phyloP scores from a whole-genome alignment of 495 filamentous ascomycete genomes.

The Daldinia bambusicola region DNA sequence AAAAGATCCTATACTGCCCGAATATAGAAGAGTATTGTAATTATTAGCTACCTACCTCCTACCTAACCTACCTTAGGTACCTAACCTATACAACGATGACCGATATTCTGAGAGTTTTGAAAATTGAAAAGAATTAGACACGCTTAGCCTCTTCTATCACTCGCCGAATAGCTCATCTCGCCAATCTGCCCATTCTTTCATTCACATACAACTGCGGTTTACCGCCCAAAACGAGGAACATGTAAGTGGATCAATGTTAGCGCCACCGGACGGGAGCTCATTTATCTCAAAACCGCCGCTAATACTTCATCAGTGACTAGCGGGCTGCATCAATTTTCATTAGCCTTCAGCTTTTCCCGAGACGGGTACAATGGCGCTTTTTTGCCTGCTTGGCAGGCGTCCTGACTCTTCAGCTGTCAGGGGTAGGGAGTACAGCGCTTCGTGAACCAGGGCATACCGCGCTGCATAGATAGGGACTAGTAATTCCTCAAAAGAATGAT shows the following conservation, averaged over 20 bases:
- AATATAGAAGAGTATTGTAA: background rate
- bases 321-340: constrained; percentile 12
- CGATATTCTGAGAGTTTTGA: background rate
- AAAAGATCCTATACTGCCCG: background rate
- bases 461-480: background rate
- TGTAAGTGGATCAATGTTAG: constrained; percentile 10
- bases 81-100: background rate
- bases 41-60: background rate
- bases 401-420: constrained; percentile 37
- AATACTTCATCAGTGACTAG: constrained; percentile 25
- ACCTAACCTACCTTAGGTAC: no score
- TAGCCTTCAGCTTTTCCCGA: constrained; percentile 31
- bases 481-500: background rate
- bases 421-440: constrained; percentile 36
- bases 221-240: background rate
- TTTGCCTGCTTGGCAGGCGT: constrained; percentile 22
- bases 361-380: constrained; percentile 20
- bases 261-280: constrained; percentile 5
- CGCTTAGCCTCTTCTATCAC: background rate
- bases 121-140: background rate
- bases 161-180: background rate
- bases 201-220: background rate
- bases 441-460: constrained; percentile 14
- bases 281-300: constrained; percentile 25
- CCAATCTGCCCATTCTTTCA: background rate